Conservation (phyloP, 176 grass and related monocot genomes). For the Ananas comosus region DNA sequence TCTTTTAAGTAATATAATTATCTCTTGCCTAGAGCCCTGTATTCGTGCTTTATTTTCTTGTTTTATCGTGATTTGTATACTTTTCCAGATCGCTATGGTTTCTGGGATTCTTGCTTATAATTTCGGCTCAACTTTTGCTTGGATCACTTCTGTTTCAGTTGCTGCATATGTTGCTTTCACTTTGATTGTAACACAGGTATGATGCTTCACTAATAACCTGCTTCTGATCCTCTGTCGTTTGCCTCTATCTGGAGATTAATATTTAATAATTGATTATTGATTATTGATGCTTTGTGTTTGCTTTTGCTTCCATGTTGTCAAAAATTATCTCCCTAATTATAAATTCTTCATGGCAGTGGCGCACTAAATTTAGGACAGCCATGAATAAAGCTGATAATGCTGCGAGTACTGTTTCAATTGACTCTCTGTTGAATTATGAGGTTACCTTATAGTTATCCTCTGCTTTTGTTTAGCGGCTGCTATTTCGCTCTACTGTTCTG, state of each 20-base stretch:
- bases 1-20: slow-evolving; percentile 5
- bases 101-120: slow-evolving; percentile 93
- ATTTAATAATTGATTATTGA: neutral
- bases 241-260: neutral
- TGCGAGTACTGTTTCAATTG: slow-evolving; percentile 81
- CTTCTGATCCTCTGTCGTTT: slow-evolving; percentile 1
- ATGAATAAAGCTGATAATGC: slow-evolving; percentile 99
- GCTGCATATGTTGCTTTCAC: slow-evolving; percentile 92
- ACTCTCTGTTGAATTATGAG: slow-evolving; percentile 96
- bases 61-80: slow-evolving; percentile 16
- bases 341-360: slow-evolving; percentile 54
- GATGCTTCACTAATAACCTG: slow-evolving; percentile 3
- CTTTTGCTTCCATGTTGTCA: neutral
- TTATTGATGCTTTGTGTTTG: neutral
- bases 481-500: slow-evolving; percentile 12
- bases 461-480: slow-evolving; percentile 4
- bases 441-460: slow-evolving; percentile 36
- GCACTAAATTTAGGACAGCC: slow-evolving; percentile 81
- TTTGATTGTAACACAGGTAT: slow-evolving; percentile 87
- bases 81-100: slow-evolving; percentile 85
- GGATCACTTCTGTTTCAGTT: slow-evolving; percentile 97
- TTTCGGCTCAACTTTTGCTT: slow-evolving; percentile 92
- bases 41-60: slow-evolving; percentile 1
- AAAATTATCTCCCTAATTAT: neutral
- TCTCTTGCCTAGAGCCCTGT: neutral